A percentile compares a stretch with the other conserved stretches of the same genome.
Conservation (phyloP, 2,329 filamentous ascomycete species). For the Zasmidium angulare region DNA sequence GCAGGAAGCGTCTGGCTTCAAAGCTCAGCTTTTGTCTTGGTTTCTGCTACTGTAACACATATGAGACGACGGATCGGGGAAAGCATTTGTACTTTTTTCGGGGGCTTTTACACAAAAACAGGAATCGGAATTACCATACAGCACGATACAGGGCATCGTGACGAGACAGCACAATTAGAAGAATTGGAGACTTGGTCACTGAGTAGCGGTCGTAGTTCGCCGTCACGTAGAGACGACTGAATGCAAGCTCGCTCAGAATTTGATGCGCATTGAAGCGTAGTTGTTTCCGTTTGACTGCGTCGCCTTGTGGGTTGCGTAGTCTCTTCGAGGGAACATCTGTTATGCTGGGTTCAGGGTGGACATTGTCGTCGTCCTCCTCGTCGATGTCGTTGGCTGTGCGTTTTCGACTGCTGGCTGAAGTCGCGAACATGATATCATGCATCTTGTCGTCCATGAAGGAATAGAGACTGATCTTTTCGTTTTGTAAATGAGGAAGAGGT, state of each 20-base stretch:
- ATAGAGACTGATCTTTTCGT: too few species aligned
- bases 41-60: not conserved
- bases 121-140: slow-evolving; percentile 9
- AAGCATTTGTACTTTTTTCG: not conserved
- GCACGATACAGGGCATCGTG: slow-evolving; percentile 14
- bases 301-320: slow-evolving; percentile 12
- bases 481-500: too few species aligned
- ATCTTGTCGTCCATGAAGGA: not conserved
- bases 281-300: not conserved
- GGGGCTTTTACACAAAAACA: not conserved
- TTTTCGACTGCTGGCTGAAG: not conserved
- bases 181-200: slow-evolving; percentile 13
- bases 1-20: slow-evolving; percentile 11
- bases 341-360: not conserved
- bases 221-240: slow-evolving; percentile 19
- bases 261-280: slow-evolving; percentile 11
- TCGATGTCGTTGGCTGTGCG: not conserved
- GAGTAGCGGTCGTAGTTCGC: slow-evolving; percentile 17
- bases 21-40: slow-evolving; percentile 1
- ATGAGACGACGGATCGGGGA: not conserved
- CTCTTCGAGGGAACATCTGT: slow-evolving; percentile 10
- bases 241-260: slow-evolving; percentile 17
- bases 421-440: not conserved
- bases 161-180: slow-evolving; percentile 11
- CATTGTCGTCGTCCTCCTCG: not conserved